Percentiles rank a stretch among this genome's conserved stretches.
phyloP scores from a whole-genome alignment of 768 basidiomycete species.

The Mycena olivaceomarginata region DNA sequence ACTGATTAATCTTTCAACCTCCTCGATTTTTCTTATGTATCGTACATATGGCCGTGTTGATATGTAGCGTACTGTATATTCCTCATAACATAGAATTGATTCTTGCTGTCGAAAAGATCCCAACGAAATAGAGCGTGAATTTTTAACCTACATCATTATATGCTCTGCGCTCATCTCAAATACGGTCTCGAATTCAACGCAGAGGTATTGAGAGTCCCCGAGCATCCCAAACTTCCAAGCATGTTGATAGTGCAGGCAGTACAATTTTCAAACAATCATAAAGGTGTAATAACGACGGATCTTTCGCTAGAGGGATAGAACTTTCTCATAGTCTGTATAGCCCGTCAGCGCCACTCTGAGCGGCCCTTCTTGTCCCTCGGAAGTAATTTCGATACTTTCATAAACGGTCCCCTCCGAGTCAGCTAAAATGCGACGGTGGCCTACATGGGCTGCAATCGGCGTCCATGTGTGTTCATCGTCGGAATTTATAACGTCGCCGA shows the following conservation, averaged over 20 bases:
- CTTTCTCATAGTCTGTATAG: neutral
- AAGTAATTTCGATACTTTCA: neutral
- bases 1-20: neutral
- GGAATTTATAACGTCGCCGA: neutral
- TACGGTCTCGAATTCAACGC: too few relatives aligned
- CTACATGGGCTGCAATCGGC: neutral
- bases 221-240: too few relatives aligned
- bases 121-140: too few relatives aligned
- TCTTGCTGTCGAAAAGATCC: too few relatives aligned
- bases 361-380: neutral
- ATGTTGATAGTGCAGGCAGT: too few relatives aligned
- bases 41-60: neutral
- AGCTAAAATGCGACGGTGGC: neutral
- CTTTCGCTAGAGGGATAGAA: neutral
- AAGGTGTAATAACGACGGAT: too few relatives aligned
- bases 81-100: neutral
- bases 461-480: neutral
- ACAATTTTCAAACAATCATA: too few relatives aligned
- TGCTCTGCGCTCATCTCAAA: too few relatives aligned
- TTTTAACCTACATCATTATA: too few relatives aligned
- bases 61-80: neutral
- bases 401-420: slow-evolving; percentile 2
- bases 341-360: slow-evolving; percentile 5
- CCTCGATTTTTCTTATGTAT: neutral
- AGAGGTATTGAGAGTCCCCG: too few relatives aligned